These are phyloP conservation scores for Grosmannia clavigera DNA, from an alignment of 2,329 filamentous ascomycete genomes.

Conservation along the genomic window DNA sequence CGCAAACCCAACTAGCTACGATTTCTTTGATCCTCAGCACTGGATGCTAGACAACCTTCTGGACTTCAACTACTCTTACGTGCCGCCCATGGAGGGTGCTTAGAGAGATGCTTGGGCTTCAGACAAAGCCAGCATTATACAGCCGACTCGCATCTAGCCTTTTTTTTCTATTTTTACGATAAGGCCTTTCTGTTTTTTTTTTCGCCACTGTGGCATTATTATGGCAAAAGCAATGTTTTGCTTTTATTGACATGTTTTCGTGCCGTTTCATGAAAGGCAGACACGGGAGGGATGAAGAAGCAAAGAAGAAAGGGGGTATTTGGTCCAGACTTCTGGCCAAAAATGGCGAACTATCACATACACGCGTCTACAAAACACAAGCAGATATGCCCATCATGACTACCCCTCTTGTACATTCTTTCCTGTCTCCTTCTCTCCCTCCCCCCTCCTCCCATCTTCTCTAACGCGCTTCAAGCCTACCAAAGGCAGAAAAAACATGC, in stretches of 20 bases:
- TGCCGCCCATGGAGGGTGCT: slow-evolving; percentile 40
- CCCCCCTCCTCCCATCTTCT: too few species aligned
- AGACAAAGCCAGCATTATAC: neutral
- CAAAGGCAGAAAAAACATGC: neutral
- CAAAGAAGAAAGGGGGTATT: neutral
- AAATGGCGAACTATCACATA: neutral
- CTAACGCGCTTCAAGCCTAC: neutral
- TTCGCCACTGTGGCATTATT: neutral
- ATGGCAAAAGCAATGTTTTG: neutral
- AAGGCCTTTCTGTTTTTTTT: neutral
- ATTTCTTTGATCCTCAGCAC: slow-evolving; percentile 84
- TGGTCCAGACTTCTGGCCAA: neutral
- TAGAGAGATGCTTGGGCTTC: slow-evolving; percentile 17
- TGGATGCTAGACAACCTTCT: slow-evolving; percentile 86
- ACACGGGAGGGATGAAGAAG: neutral
- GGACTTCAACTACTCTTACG: slow-evolving; percentile 59
- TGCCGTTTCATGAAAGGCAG: neutral
- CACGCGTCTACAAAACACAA: neutral
- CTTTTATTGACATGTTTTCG: neutral
- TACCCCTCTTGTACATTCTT: neutral
- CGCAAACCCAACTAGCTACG: slow-evolving; percentile 45
- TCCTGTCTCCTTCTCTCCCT: neutral
- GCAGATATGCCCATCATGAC: neutral
- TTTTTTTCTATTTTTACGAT: neutral
- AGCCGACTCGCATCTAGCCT: neutral